phyloP scores from a whole-genome alignment of 1,284 basidiomycete species.

The Chondrostereum purpureum region DNA sequence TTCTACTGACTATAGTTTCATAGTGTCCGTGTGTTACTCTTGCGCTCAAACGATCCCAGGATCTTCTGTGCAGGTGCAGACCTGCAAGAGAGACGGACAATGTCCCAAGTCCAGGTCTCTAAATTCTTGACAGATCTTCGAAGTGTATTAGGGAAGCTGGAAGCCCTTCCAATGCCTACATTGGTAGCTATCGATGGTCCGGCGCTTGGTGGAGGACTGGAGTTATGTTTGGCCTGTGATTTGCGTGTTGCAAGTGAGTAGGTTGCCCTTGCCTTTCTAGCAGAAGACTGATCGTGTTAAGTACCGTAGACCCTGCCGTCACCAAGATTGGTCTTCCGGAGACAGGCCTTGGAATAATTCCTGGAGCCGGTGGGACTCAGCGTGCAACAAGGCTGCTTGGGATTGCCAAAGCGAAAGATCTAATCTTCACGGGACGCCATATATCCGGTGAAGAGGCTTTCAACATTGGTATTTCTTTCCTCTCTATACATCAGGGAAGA shows the following conservation, averaged over 20 bases:
- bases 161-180: conserved; percentile 79
- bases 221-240: conserved; percentile 84
- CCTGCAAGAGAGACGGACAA: conserved; percentile 76
- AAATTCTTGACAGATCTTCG: conserved; percentile 79
- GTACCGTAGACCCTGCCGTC: conserved; percentile 41
- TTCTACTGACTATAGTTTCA: conserved; percentile 4
- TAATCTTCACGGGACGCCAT: conserved; percentile 75
- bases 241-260: conserved; percentile 77
- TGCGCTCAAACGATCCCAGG: conserved; percentile 68
- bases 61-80: conserved; percentile 94
- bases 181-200: conserved; percentile 92
- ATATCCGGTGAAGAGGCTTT: conserved; percentile 66
- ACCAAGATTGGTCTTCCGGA: conserved; percentile 82
- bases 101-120: conserved; percentile 70
- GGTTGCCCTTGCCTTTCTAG: background rate
- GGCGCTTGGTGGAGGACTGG: conserved; percentile 87
- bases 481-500: too few relatives aligned
- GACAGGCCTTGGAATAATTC: conserved; percentile 85
- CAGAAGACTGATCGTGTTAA: conserved; percentile 4
- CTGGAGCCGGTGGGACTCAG: conserved; percentile 93
- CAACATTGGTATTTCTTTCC: conserved; percentile 56
- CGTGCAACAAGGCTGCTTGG: conserved; percentile 80
- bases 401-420: conserved; percentile 77
- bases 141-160: conserved; percentile 65
- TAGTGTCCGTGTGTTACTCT: conserved; percentile 72